Percentiles rank a stretch among this genome's conserved stretches.
Evolutionary conservation across 2,329 filamentous ascomycete species (phyloP).

Genomic region (Gaeumannomyces sp.): DNA sequence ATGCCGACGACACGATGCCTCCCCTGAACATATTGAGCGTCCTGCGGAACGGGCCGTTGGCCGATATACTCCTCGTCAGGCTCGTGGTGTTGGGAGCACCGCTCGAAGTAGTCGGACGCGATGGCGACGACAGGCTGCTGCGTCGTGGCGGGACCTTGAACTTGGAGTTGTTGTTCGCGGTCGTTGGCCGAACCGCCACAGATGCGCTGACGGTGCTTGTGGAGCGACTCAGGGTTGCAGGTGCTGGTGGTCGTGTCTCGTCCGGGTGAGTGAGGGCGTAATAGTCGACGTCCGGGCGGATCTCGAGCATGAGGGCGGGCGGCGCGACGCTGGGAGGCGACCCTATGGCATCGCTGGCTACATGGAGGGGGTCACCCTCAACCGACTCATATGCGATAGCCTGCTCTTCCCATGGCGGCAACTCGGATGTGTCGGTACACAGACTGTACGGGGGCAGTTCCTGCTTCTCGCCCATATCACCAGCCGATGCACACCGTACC

Average conservation of each 20-base stretch:
- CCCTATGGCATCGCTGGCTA: neutral
- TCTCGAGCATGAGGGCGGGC: conserved; percentile 26
- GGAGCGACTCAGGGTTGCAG: neutral
- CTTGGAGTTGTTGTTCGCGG: neutral
- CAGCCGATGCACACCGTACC: conserved; percentile 28
- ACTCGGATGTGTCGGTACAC: conserved; percentile 33
- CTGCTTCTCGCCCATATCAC: conserved; percentile 32
- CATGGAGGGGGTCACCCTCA: neutral
- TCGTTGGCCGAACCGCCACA: neutral
- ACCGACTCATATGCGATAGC: neutral
- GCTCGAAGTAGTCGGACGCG: neutral
- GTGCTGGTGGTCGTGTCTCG: conserved; percentile 5
- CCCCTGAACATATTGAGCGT: conserved; percentile 27
- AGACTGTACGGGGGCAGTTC: conserved; percentile 51
- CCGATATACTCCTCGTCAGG: neutral
- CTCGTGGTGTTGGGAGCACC: neutral
- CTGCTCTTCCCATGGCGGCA: conserved; percentile 41
- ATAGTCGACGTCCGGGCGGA: conserved; percentile 52
- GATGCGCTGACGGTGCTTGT: neutral
- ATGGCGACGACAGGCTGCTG: conserved; percentile 19
- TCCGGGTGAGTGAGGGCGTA: conserved; percentile 36
- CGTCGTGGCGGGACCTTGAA: conserved; percentile 17
- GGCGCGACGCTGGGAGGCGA: neutral
- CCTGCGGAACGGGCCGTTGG: conserved; percentile 24
- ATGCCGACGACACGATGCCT: neutral